Percentiles rank a stretch among this genome's conserved stretches.
Evolutionary conservation across 768 basidiomycete genomes (phyloP).

Genomic region (Phylloporus rhodoxanthus): DNA sequence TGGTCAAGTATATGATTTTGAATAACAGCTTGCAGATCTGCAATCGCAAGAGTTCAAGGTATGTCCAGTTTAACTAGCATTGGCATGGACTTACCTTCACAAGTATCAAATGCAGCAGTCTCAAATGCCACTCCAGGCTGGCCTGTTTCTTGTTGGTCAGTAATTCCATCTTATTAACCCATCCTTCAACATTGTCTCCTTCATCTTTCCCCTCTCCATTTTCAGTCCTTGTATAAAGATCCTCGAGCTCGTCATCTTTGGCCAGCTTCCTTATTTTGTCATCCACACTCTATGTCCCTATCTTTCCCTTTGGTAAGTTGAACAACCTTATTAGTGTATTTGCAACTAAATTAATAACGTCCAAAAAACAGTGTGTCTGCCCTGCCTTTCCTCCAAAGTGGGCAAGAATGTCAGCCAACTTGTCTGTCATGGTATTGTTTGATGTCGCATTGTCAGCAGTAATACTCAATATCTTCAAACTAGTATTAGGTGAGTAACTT

Average conservation of each 20-base stretch:
- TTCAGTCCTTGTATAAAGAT: neutral
- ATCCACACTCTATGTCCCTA: neutral
- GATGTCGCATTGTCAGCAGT: neutral
- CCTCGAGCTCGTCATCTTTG: too few species aligned
- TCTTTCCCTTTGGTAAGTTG: neutral
- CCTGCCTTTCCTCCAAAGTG: neutral
- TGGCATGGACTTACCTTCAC: neutral
- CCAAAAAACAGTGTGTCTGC: neutral
- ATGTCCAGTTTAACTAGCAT: neutral
- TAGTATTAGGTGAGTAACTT: neutral
- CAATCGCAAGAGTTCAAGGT: neutral
- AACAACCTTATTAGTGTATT: neutral
- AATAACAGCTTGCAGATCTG: slow-evolving; percentile 12
- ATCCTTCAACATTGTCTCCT: neutral
- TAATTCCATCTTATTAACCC: neutral
- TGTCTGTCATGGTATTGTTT: neutral
- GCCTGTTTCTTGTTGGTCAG: neutral
- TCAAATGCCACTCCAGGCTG: neutral
- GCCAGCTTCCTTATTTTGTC: neutral
- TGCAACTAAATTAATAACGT: neutral
- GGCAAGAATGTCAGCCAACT: neutral
- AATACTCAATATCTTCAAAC: neutral
- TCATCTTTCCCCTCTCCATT: neutral
- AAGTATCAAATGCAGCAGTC: neutral
- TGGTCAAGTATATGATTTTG: slow-evolving; percentile 20